Conservation (phyloP, 1,284 basidiomycete species). For the Irpex sp. region DNA sequence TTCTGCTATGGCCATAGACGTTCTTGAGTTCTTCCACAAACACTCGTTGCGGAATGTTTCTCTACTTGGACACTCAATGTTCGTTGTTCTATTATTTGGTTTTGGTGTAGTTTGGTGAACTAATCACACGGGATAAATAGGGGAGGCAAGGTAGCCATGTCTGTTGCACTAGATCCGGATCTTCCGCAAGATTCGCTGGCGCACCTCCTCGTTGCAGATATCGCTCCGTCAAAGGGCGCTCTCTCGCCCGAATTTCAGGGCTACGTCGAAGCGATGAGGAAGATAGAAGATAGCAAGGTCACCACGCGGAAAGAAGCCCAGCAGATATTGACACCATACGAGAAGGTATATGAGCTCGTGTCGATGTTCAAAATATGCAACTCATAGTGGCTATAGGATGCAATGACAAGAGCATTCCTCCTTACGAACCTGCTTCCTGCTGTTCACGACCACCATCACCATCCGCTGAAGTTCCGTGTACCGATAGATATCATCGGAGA, state of each 20-base stretch:
- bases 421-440: conserved; percentile 71
- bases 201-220: conserved; percentile 78
- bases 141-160: conserved; percentile 88
- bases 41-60: conserved; percentile 57
- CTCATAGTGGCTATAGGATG: conserved; percentile 32
- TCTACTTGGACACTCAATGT: conserved; percentile 86
- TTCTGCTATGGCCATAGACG: conserved; percentile 66
- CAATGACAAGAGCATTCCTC: conserved; percentile 71
- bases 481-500: conserved; percentile 66
- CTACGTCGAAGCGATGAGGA: conserved; percentile 71
- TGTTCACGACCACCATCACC: conserved; percentile 20
- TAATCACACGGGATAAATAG: conserved; percentile 30
- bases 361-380: not conserved
- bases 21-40: conserved; percentile 54
- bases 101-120: no score
- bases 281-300: conserved; percentile 54
- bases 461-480: conserved; percentile 61
- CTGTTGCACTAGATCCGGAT: conserved; percentile 60
- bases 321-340: conserved; percentile 56
- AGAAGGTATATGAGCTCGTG: conserved; percentile 40
- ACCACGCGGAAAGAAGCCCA: conserved; percentile 63
- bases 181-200: conserved; percentile 46
- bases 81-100: conserved; percentile 20
- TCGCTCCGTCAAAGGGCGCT: conserved; percentile 64
- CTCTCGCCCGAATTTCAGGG: conserved; percentile 62